Base-by-base conservation (phyloP, 176 grass and related monocot genomes). In the Themeda triandra region DNA sequence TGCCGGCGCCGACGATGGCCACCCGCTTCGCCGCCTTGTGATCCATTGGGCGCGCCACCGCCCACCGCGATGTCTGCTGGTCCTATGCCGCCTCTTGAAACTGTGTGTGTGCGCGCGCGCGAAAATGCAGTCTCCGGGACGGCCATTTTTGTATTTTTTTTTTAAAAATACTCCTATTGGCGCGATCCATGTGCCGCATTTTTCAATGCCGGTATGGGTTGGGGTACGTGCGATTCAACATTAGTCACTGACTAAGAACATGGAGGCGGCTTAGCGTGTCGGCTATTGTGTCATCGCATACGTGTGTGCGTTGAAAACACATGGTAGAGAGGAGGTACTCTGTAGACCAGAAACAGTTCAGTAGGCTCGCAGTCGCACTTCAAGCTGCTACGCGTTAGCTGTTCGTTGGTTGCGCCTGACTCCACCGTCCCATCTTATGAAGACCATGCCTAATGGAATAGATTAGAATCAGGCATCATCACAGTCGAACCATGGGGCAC, bases 1-100 rank as follows among this genome's bases (percentile, higher is more conserved):
- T 71, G 80, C 95, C 95, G 30, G 92, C 92, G 33, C 95, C 95
- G 6, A 94, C 81, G 66, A 94, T 77, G 11, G 77, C 84, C 82
- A 98, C 84, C 27, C 92, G 33, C 79, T 88, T 93, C 84, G 76
- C 79, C 75, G 88, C 79, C 84, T 73, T 91, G 86, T 32, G 60
- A 18, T 89, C 88, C 88, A 85, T 71, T 5, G 44, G 44, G 42
- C 42, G 46, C 25, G 53, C 56, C 56, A 25, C 23, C 23, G 56
- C 56, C 3, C 21, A 58, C 53, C 7, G 54, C 54, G 7, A 39
- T 58, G 1, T 56, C 54, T 10, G 9, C 21, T 10, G 8, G 21
- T 58, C 7, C 8, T n/a, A 41, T 41, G 8, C 51, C 8, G 53
- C 53, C 54, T n/a, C 21, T 10, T n/a, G 21, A 10, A 24, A 58